Evolutionary conservation across 768 basidiomycete genomes (phyloP).

Genomic region (Sistotremastrum suecicum): DNA sequence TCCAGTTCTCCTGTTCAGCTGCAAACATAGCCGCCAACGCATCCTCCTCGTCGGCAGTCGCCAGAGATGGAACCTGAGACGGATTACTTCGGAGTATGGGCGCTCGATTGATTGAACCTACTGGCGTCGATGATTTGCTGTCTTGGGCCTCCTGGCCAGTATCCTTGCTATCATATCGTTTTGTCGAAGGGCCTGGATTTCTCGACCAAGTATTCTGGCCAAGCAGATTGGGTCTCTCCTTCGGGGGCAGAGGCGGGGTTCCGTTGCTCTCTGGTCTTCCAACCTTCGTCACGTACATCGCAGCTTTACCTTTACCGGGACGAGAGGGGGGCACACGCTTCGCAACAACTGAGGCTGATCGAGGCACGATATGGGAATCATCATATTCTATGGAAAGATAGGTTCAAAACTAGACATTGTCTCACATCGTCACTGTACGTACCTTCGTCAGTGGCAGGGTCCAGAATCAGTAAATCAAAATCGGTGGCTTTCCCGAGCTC

Average conservation of each 20-base stretch:
- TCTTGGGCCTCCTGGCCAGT: slow-evolving; percentile 3
- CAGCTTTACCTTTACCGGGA: slow-evolving; percentile 72
- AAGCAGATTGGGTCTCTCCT: slow-evolving; percentile 24
- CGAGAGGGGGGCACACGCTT: slow-evolving; percentile 76
- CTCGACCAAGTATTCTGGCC: slow-evolving; percentile 47
- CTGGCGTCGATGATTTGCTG: neutral
- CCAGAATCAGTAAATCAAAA: slow-evolving; percentile 85
- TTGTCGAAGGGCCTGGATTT: slow-evolving; percentile 87
- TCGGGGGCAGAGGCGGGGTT: slow-evolving; percentile 27
- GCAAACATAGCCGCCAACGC: slow-evolving; percentile 98
- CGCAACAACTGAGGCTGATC: slow-evolving; percentile 88
- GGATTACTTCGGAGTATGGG: slow-evolving; percentile 19
- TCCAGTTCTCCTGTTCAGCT: slow-evolving; percentile 89
- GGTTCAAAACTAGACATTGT: neutral
- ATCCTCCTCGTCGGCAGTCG: slow-evolving; percentile 74
- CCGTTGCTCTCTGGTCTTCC: slow-evolving; percentile 10
- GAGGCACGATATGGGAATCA: slow-evolving; percentile 82
- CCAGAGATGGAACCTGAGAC: slow-evolving; percentile 3
- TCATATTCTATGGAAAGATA: slow-evolving; percentile 55
- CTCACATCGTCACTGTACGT: slow-evolving; percentile 6
- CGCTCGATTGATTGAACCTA: slow-evolving; percentile 12
- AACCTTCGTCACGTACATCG: slow-evolving; percentile 51
- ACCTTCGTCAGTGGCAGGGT: slow-evolving; percentile 86
- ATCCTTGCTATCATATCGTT: neutral
- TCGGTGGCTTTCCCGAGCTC: slow-evolving; percentile 94